Conservation (phyloP, 2,329 filamentous ascomycete species). For the Phoma sp. region DNA sequence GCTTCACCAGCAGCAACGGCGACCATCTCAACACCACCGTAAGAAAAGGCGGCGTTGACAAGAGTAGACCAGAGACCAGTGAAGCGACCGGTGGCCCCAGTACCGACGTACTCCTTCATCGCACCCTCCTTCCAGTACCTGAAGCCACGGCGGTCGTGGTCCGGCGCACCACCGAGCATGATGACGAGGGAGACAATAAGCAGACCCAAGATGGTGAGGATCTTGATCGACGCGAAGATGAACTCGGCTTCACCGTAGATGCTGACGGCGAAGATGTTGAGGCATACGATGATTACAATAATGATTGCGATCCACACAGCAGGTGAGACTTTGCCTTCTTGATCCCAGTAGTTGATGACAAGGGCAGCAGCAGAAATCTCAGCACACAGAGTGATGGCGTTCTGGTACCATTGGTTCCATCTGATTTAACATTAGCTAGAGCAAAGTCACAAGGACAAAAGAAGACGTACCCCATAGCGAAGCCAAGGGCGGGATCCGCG, state of each 20-base stretch:
- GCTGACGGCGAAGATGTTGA: conserved; percentile 47
- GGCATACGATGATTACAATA: conserved; percentile 41
- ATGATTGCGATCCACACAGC: conserved; percentile 47
- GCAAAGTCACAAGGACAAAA: not conserved
- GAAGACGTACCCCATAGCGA: conserved; percentile 13
- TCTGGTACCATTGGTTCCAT: conserved; percentile 42
- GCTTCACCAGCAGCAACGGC: conserved; percentile 47
- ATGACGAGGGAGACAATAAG: conserved; percentile 41
- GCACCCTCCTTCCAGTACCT: conserved; percentile 72
- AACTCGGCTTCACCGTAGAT: conserved; percentile 57
- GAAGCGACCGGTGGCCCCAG: conserved; percentile 66
- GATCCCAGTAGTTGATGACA: conserved; percentile 44
- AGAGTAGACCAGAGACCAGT: conserved; percentile 64
- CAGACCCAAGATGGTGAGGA: conserved; percentile 45
- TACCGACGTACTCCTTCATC: conserved; percentile 56
- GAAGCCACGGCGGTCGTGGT: conserved; percentile 60
- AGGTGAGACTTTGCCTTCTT: conserved; percentile 34
- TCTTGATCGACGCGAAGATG: conserved; percentile 59
- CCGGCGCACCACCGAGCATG: conserved; percentile 46
- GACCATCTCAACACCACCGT: conserved; percentile 47
- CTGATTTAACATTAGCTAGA: conserved; percentile 2
- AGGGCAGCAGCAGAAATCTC: conserved; percentile 46
- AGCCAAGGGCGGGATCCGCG: conserved; percentile 54
- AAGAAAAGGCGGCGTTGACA: conserved; percentile 58
- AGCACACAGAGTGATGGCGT: conserved; percentile 43